Conservation (phyloP, 2,329 filamentous ascomycete genomes). For the Didymella keratinophila region DNA sequence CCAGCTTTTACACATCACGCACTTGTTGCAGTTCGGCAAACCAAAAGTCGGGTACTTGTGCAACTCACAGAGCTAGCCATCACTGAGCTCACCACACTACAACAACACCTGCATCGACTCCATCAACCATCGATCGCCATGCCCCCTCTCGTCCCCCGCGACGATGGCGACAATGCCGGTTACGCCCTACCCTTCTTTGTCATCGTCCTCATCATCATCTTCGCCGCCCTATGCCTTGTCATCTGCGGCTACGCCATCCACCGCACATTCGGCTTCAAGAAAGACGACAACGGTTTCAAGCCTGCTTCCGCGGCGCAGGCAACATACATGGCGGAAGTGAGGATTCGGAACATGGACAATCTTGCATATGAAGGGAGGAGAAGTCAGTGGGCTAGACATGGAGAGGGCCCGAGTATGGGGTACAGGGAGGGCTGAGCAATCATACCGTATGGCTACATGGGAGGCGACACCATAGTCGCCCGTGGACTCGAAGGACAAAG, state of each 20-base stretch:
- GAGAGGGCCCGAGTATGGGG: background rate
- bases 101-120: background rate
- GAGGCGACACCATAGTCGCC: background rate
- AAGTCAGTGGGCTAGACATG: constrained; percentile 10
- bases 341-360: constrained; percentile 23
- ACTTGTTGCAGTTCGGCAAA: background rate
- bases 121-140: background rate
- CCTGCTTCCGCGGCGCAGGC: constrained; percentile 23
- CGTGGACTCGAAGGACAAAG: background rate
- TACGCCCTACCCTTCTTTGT: constrained; percentile 25
- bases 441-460: background rate
- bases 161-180: constrained; percentile 19
- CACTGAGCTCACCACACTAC: background rate
- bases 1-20: background rate
- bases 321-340: constrained; percentile 36
- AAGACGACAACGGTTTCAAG: constrained; percentile 22
- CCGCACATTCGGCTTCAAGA: constrained; percentile 25
- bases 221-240: constrained; percentile 25
- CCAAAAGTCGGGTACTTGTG: too few species aligned
- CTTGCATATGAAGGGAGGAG: constrained; percentile 24
- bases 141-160: constrained; percentile 15
- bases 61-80: background rate
- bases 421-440: constrained; percentile 2
- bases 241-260: constrained; percentile 33
- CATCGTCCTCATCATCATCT: constrained; percentile 35